Conservation (phyloP, 73 alveolate genomes). For the Paramecium sexaurelia region DNA sequence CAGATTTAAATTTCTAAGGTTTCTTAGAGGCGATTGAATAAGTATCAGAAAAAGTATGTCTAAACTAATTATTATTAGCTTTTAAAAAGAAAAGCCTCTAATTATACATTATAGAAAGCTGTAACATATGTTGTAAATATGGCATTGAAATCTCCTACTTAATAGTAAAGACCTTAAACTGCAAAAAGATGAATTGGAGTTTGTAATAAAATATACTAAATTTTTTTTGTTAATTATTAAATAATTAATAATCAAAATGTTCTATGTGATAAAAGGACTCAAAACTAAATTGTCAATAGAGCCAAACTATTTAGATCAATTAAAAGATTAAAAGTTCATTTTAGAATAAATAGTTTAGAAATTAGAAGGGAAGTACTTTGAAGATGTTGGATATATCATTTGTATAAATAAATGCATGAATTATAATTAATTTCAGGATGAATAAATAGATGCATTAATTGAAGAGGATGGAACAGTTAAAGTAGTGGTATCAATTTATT, state of each 20-base stretch:
- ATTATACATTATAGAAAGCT: slow-evolving; percentile 37
- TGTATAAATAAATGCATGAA: slow-evolving; percentile 20
- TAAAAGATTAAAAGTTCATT: slow-evolving; percentile 46
- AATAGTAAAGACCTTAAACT: slow-evolving; percentile 33
- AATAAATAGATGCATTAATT: slow-evolving; percentile 31
- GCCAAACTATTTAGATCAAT: slow-evolving; percentile 46
- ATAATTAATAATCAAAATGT: not conserved
- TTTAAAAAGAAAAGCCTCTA: not conserved
- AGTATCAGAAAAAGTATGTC: slow-evolving; percentile 54
- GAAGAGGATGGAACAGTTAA: slow-evolving; percentile 52
- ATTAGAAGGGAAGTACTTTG: slow-evolving; percentile 39
- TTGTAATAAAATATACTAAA: not conserved
- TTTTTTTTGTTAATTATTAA: not conserved
- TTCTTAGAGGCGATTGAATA: slow-evolving; percentile 65
- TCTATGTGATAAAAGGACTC: not conserved
- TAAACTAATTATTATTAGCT: not conserved
- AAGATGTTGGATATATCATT: slow-evolving; percentile 46
- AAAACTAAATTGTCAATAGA: slow-evolving; percentile 23
- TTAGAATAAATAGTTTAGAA: slow-evolving; percentile 18
- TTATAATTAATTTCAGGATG: not conserved
- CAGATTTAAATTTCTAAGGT: slow-evolving; percentile 35
- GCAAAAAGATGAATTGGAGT: slow-evolving; percentile 38
- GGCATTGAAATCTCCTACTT: not conserved
- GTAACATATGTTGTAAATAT: slow-evolving; percentile 27
- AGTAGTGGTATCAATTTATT: not conserved